Evolutionary conservation across 2,329 filamentous ascomycete species (phyloP).

Genomic region (Nothopassalora personata): DNA sequence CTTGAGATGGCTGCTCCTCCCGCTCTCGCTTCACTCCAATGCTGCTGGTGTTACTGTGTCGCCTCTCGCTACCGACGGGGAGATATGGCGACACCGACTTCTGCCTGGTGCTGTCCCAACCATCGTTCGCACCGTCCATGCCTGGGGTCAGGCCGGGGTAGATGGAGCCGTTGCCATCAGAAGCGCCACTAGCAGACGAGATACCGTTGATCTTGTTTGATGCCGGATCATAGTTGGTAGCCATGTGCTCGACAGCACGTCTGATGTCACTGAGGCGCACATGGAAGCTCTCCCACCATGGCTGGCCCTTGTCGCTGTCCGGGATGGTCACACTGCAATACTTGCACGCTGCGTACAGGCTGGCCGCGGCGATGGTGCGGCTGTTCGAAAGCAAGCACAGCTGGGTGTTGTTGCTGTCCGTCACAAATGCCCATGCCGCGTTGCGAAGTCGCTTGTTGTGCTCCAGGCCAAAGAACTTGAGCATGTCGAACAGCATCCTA

Average conservation of each 20-base stretch:
- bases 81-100: slow-evolving; percentile 21
- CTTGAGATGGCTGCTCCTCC: slow-evolving; percentile 25
- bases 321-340: slow-evolving; percentile 67
- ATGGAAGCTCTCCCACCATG: slow-evolving; percentile 82
- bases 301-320: slow-evolving; percentile 65
- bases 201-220: slow-evolving; percentile 32
- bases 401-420: slow-evolving; percentile 79
- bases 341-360: slow-evolving; percentile 79
- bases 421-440: slow-evolving; percentile 87
- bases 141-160: slow-evolving; percentile 42
- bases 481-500: slow-evolving; percentile 72
- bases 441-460: slow-evolving; percentile 80
- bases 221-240: slow-evolving; percentile 46
- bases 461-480: slow-evolving; percentile 66
- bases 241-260: slow-evolving; percentile 70
- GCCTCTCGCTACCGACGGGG: slow-evolving; percentile 27
- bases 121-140: slow-evolving; percentile 23
- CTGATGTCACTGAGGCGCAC: slow-evolving; percentile 66
- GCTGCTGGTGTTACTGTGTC: slow-evolving; percentile 28
- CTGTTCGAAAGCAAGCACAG: slow-evolving; percentile 77
- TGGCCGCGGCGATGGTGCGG: slow-evolving; percentile 74
- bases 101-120: slow-evolving; percentile 32
- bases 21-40: slow-evolving; percentile 28
- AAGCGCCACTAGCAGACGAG: slow-evolving; percentile 23
- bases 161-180: slow-evolving; percentile 38